phyloP scores from a whole-genome alignment of 441 rosid genomes.

The Metrosideros polymorpha region DNA sequence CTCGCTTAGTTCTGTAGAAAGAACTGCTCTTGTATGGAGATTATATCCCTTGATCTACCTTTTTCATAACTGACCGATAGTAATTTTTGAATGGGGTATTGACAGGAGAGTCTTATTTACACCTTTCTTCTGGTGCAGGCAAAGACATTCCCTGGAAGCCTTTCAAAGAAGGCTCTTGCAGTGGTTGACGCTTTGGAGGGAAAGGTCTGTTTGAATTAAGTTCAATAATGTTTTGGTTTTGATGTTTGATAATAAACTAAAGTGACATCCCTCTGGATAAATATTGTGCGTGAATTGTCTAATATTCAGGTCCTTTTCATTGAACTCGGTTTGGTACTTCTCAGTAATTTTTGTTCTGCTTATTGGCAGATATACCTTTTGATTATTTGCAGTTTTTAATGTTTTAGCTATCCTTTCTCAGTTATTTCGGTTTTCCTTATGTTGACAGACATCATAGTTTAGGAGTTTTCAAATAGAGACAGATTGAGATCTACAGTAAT shows the following conservation, averaged over 20 bases:
- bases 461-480: background rate
- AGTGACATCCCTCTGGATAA: background rate
- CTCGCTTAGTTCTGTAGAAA: slow-evolving; percentile 48
- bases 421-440: background rate
- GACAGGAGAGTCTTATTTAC: background rate
- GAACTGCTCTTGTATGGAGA: slow-evolving; percentile 54
- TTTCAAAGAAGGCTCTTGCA: slow-evolving; percentile 64
- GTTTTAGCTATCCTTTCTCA: background rate
- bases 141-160: slow-evolving; percentile 60
- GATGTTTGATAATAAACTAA: background rate
- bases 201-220: slow-evolving; percentile 39
- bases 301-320: background rate
- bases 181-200: slow-evolving; percentile 85
- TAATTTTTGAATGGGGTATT: background rate
- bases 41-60: slow-evolving; percentile 2
- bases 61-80: background rate
- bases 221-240: background rate
- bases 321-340: background rate
- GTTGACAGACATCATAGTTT: background rate
- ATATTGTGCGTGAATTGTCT: background rate
- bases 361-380: background rate
- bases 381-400: background rate
- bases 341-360: background rate
- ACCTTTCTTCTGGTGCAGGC: slow-evolving; percentile 38
- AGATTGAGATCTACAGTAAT: background rate